Percentiles rank a stretch among this genome's conserved stretches.
phyloP scores from a whole-genome alignment of 441 rosid species.

The Adansonia gregorii region DNA sequence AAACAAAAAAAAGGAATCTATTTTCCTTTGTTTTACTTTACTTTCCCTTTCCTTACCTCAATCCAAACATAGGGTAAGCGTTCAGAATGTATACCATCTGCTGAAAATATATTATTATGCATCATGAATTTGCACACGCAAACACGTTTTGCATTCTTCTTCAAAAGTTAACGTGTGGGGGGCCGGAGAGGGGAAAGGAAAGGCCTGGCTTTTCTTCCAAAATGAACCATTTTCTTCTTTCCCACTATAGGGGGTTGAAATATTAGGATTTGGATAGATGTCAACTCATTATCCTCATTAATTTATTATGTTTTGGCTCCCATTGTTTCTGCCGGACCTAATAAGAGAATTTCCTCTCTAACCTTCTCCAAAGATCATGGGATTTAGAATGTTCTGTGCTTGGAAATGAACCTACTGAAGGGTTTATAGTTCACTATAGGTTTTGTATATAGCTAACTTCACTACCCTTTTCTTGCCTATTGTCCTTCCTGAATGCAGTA shows the following conservation, averaged over 20 bases:
- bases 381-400: no score
- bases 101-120: background rate
- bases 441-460: background rate
- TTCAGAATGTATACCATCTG: background rate
- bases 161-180: background rate
- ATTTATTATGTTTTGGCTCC: background rate
- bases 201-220: background rate
- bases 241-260: background rate
- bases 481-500: conserved; percentile 43
- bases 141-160: background rate
- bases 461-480: background rate
- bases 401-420: no score
- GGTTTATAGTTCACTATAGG: background rate
- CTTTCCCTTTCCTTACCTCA: no score
- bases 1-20: no score
- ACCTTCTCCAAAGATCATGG: no score
- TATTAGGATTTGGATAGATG: background rate
- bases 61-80: background rate
- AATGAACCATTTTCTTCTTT: background rate
- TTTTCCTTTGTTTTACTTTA: no score
- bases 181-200: background rate
- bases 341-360: background rate
- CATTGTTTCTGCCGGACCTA: background rate
- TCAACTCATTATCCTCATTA: background rate
- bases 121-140: background rate